Conservation (phyloP, 768 basidiomycete species). For the Favolaschia claudopus region DNA sequence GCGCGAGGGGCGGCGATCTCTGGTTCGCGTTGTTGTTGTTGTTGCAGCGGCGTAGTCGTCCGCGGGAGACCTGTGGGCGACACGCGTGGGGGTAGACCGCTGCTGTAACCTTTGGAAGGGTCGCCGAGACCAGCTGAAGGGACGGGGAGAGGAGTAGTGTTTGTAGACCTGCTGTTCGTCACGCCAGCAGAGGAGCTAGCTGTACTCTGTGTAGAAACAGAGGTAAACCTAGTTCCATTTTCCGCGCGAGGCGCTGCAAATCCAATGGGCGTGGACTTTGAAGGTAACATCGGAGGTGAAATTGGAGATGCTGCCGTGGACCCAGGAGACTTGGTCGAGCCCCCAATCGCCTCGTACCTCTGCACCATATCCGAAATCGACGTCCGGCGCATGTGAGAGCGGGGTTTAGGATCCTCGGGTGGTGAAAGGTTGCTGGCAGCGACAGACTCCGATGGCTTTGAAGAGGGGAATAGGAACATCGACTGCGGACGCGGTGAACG, state of each 20-base stretch:
- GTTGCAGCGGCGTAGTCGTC: slow-evolving; percentile 11
- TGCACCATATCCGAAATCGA: slow-evolving; percentile 91
- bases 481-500: slow-evolving; percentile 82
- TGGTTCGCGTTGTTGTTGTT: slow-evolving; percentile 16
- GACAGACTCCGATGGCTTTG: slow-evolving; percentile 52
- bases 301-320: slow-evolving; percentile 30
- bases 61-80: slow-evolving; percentile 22
- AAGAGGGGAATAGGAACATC: slow-evolving; percentile 74
- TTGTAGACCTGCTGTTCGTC: slow-evolving; percentile 5
- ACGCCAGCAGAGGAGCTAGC: slow-evolving; percentile 14
- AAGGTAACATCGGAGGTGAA: slow-evolving; percentile 41
- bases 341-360: slow-evolving; percentile 75
- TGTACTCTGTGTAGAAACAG: slow-evolving; percentile 16
- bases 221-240: slow-evolving; percentile 24
- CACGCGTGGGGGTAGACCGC: slow-evolving; percentile 12
- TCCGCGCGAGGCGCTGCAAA: slow-evolving; percentile 18
- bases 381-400: slow-evolving; percentile 60
- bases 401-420: slow-evolving; percentile 53
- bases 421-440: slow-evolving; percentile 45
- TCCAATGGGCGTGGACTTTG: slow-evolving; percentile 26
- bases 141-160: neutral
- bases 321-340: slow-evolving; percentile 39
- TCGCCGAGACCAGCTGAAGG: slow-evolving; percentile 8
- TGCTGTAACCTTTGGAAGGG: slow-evolving; percentile 3
- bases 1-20: slow-evolving; percentile 33